Conservation (phyloP, 2,329 filamentous ascomycete species). For the Huntiella decipiens region DNA sequence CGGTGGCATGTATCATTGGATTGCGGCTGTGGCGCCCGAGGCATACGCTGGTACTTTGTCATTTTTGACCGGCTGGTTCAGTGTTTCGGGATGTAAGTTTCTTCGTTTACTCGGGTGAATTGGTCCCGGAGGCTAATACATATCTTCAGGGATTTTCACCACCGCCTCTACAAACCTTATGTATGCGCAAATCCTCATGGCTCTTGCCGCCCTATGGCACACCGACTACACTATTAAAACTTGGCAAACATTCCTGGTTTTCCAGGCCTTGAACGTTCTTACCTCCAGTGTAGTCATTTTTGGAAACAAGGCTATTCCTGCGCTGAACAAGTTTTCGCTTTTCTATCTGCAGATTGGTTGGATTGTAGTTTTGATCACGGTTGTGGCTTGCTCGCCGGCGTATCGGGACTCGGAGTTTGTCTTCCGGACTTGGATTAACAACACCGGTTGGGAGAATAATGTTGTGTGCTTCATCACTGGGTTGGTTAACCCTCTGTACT, state of each 20-base stretch:
- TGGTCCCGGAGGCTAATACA: not conserved
- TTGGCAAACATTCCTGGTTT: constrained; percentile 30
- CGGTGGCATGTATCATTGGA: constrained; percentile 33
- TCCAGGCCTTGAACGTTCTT: constrained; percentile 24
- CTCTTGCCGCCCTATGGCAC: constrained; percentile 23
- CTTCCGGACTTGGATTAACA: constrained; percentile 32
- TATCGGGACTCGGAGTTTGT: constrained; percentile 29
- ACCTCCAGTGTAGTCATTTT: constrained; percentile 27
- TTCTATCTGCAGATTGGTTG: constrained; percentile 28
- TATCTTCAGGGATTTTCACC: constrained; percentile 21
- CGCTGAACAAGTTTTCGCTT: constrained; percentile 25
- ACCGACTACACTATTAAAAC: constrained; percentile 19
- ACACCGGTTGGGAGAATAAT: constrained; percentile 31
- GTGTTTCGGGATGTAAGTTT: constrained; percentile 10
- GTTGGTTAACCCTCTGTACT: constrained; percentile 28
- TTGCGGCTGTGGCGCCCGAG: constrained; percentile 25
- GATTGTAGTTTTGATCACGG: constrained; percentile 27
- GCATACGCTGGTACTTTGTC: constrained; percentile 6
- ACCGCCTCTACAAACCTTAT: constrained; percentile 26
- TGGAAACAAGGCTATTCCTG: constrained; percentile 25
- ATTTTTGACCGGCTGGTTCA: constrained; percentile 10
- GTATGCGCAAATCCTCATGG: constrained; percentile 23
- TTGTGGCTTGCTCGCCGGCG: constrained; percentile 26
- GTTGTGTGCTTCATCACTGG: constrained; percentile 31
- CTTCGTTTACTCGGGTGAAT: not conserved